These are phyloP conservation scores for Colletotrichum eleusines DNA, from an alignment of 2,329 filamentous ascomycete species.

Conservation along the genomic window DNA sequence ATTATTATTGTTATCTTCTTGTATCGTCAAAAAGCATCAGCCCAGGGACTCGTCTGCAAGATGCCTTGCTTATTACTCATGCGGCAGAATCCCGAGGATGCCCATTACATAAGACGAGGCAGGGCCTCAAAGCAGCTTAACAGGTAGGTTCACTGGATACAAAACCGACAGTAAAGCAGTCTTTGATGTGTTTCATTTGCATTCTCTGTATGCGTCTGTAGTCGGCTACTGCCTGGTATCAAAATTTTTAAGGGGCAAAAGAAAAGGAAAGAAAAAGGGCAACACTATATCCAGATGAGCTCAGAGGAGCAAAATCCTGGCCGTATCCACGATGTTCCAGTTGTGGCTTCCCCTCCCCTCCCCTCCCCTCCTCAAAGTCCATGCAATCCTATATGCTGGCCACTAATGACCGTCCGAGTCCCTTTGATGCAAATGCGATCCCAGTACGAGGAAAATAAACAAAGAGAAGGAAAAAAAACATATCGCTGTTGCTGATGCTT, in stretches of 20 bases:
- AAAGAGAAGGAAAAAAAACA: constrained; percentile 18
- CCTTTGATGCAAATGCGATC: constrained; percentile 35
- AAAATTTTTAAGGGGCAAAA: constrained; percentile 9
- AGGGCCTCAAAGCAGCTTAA: background rate
- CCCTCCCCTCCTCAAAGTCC: constrained; percentile 23
- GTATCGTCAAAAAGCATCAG: too few species aligned
- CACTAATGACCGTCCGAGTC: constrained; percentile 23
- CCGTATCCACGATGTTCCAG: constrained; percentile 27
- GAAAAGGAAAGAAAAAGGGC: background rate
- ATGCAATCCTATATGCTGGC: constrained; percentile 40
- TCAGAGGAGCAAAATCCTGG: constrained; percentile 18
- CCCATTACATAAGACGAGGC: background rate
- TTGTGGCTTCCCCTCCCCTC: background rate
- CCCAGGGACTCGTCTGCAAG: background rate
- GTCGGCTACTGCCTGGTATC: constrained; percentile 35
- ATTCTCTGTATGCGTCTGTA: constrained; percentile 7
- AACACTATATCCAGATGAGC: constrained; percentile 9
- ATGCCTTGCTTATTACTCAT: background rate
- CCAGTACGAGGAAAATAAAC: constrained; percentile 9
- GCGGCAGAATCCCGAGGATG: background rate
- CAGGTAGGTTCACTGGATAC: too few species aligned
- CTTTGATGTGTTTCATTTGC: constrained; percentile 15
- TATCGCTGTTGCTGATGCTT: constrained; percentile 41
- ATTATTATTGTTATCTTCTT: too few species aligned
- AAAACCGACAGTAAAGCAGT: background rate